A percentile compares a stretch with the other conserved stretches of the same genome.
These are phyloP conservation scores for Lactarius hengduanensis DNA, from an alignment of 768 basidiomycete species.

Conservation along the genomic window DNA sequence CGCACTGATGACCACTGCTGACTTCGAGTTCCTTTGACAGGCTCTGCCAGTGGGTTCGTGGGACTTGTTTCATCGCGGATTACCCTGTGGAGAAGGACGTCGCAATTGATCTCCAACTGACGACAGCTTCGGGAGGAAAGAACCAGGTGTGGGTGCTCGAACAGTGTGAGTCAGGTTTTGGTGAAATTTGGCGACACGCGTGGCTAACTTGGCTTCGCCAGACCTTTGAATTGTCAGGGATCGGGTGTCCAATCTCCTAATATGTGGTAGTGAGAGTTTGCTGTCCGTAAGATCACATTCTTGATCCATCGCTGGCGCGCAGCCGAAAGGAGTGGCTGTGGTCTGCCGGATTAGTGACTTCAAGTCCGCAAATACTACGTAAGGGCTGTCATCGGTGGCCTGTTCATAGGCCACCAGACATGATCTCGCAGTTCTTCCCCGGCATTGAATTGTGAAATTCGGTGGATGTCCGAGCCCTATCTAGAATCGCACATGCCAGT, in stretches of 20 bases:
- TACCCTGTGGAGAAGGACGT: neutral
- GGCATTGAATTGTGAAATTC: too few relatives aligned
- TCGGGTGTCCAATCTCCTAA: neutral
- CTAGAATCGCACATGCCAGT: too few relatives aligned
- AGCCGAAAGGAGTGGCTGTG: neutral
- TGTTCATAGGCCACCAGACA: too few relatives aligned
- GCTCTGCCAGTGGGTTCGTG: neutral
- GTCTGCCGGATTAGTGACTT: neutral
- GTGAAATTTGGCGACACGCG: neutral
- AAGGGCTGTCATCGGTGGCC: too few relatives aligned
- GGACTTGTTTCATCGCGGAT: neutral
- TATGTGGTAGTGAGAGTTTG: neutral
- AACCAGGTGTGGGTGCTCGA: slow-evolving; percentile 2
- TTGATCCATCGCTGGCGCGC: neutral
- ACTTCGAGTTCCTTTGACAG: neutral
- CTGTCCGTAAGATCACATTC: neutral
- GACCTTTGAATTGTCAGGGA: neutral
- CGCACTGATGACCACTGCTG: neutral
- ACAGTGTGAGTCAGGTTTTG: neutral
- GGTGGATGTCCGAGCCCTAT: too few relatives aligned
- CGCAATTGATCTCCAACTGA: neutral
- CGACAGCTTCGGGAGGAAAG: neutral
- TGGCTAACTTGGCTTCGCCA: neutral
- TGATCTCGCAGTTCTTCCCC: too few relatives aligned
- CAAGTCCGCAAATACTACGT: neutral